Conservation (phyloP, 768 basidiomycete species). For the Termitomyces sp. region DNA sequence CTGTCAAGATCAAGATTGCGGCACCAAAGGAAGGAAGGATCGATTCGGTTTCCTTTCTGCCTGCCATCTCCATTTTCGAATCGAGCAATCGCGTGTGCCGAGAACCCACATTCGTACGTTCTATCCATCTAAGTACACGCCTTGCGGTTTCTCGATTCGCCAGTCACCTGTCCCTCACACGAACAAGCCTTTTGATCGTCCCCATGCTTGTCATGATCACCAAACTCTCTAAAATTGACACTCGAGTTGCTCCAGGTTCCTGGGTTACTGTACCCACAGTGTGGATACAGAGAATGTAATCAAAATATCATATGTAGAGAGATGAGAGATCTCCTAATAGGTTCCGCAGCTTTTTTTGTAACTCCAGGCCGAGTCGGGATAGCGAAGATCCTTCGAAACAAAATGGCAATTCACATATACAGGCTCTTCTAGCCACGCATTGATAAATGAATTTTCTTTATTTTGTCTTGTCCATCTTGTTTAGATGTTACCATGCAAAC, state of each 20-base stretch:
- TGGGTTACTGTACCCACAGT: neutral
- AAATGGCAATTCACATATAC: too few species aligned
- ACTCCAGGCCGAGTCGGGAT: too few species aligned
- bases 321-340: too few species aligned
- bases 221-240: neutral
- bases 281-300: neutral
- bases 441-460: too few species aligned
- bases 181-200: neutral
- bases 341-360: too few species aligned
- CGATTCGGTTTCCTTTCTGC: constrained; percentile 13
- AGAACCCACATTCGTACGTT: neutral
- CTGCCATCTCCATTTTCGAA: constrained; percentile 9
- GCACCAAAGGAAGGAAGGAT: constrained; percentile 5
- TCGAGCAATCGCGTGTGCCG: constrained; percentile 13
- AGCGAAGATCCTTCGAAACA: too few species aligned
- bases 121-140: neutral
- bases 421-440: too few species aligned
- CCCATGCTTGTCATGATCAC: neutral
- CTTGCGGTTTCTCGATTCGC: neutral
- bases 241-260: neutral
- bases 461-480: too few species aligned
- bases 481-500: too few species aligned
- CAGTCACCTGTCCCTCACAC: neutral
- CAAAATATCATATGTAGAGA: neutral
- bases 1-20: constrained; percentile 11